phyloP scores from a whole-genome alignment of 75 land plant species.

The Sequoiadendron giganteum region DNA sequence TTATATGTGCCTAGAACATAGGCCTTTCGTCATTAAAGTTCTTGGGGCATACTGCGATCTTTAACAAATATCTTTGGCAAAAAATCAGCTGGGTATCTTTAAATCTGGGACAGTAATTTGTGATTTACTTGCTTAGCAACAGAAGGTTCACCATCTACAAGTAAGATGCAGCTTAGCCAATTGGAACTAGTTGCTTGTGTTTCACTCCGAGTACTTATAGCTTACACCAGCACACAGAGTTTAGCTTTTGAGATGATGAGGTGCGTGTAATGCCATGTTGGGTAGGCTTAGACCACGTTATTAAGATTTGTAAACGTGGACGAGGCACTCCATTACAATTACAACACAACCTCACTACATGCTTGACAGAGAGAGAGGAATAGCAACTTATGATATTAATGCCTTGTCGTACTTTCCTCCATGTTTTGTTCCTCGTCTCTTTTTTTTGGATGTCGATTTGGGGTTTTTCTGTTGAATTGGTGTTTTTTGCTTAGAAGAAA shows the following conservation, averaged over 20 bases:
- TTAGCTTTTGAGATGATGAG: neutral
- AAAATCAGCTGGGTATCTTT: neutral
- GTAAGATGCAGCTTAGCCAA: too few relatives aligned
- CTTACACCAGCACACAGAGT: neutral
- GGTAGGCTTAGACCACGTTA: neutral
- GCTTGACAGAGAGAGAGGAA: neutral
- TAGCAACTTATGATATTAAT: neutral
- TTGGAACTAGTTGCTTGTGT: neutral
- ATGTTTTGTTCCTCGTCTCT: too few relatives aligned
- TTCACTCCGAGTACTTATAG: neutral
- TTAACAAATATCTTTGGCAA: neutral
- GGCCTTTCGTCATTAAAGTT: neutral
- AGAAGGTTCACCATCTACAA: neutral
- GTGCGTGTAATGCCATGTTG: neutral
- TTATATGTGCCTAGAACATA: neutral
- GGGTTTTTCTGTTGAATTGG: too few relatives aligned
- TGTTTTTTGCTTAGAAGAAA: neutral
- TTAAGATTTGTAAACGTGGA: too few relatives aligned
- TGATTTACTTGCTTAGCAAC: neutral
- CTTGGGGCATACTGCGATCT: neutral
- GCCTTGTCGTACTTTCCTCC: neutral
- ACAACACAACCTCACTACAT: too few relatives aligned
- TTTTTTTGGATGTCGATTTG: neutral
- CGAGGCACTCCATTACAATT: too few relatives aligned
- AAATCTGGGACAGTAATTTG: neutral